Conservation (phyloP, 306 rosid genomes). For the Clitoria ternatea region DNA sequence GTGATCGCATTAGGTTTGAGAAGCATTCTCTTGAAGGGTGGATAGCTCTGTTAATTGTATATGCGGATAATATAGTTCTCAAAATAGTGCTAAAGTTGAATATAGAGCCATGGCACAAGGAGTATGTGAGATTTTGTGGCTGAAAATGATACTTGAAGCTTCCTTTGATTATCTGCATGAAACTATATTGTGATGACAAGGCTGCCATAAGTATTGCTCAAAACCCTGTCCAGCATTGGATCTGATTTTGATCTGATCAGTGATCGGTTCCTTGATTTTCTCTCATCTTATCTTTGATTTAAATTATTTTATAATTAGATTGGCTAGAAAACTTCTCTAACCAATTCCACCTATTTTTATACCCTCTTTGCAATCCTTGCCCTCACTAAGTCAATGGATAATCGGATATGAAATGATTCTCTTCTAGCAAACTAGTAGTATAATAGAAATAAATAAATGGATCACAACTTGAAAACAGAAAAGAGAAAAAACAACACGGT, state of each 20-base stretch:
- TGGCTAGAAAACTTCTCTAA: neutral
- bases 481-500: neutral
- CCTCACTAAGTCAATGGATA: no score
- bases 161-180: neutral
- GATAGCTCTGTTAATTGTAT: no score
- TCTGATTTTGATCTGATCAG: neutral
- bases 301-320: neutral
- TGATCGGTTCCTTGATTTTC: neutral
- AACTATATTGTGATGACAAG: neutral
- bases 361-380: neutral
- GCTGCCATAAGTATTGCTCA: neutral
- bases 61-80: no score
- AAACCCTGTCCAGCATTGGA: neutral
- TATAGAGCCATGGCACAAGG: neutral
- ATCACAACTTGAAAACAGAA: neutral
- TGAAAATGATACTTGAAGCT: neutral
- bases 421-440: no score
- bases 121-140: neutral
- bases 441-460: neutral
- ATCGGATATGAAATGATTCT: no score
- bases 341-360: neutral
- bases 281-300: neutral
- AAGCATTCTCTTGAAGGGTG: no score
- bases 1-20: no score
- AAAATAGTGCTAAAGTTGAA: neutral